phyloP scores from a whole-genome alignment of 768 basidiomycete genomes.

The Mycena galericulata region DNA sequence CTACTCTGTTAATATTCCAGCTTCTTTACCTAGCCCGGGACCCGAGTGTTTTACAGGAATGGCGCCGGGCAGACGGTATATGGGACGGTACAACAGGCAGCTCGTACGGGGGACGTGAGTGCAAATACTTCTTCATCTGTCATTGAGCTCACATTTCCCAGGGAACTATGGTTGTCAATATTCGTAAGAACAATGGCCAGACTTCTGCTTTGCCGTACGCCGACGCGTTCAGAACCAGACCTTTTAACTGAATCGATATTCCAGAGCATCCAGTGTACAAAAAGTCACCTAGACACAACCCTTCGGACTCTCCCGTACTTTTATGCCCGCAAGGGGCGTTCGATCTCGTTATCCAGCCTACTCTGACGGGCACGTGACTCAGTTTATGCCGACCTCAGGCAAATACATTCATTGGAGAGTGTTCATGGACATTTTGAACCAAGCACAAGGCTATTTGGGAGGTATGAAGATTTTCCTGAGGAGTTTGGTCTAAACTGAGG shows the following conservation, averaged over 20 bases:
- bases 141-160: conserved; percentile 42
- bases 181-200: conserved; percentile 62
- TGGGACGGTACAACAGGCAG: conserved; percentile 68
- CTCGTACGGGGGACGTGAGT: conserved; percentile 68
- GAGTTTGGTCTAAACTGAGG: too few relatives aligned
- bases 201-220: conserved; percentile 71
- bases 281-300: conserved; percentile 46
- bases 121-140: conserved; percentile 1
- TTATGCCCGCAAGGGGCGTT: not conserved
- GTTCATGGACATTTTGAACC: too few relatives aligned
- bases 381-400: too few relatives aligned
- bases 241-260: conserved; percentile 9
- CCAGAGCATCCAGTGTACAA: conserved; percentile 59
- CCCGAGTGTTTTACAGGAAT: conserved; percentile 77
- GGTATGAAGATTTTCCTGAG: too few relatives aligned
- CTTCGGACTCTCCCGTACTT: not conserved
- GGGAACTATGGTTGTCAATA: conserved; percentile 70
- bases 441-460: too few relatives aligned
- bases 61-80: conserved; percentile 65
- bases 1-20: conserved; percentile 17
- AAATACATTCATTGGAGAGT: too few relatives aligned
- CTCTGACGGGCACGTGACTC: too few relatives aligned
- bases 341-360: too few relatives aligned
- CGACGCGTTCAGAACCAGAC: conserved; percentile 1
- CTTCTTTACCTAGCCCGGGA: conserved; percentile 64